Evolutionary conservation across 441 rosid species (phyloP), one percentile per base, ranked within the genome.

Genomic region (Metrosideros polymorpha): DNA sequence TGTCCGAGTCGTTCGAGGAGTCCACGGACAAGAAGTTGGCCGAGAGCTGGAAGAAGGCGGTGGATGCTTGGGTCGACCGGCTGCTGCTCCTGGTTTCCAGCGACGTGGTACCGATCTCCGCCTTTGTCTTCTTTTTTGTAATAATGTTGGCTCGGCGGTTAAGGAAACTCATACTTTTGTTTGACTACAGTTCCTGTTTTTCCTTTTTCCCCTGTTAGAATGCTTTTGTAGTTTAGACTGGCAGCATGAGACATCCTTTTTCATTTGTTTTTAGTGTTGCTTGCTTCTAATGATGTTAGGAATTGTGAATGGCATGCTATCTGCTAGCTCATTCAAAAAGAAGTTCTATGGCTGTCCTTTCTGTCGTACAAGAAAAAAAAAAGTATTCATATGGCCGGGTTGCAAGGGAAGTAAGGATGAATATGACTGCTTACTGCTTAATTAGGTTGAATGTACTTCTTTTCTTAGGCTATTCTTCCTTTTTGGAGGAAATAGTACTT

Each of bases 31-130:
- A 85, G 66, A 94, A 93, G 90, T 86, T 85, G 53, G 84, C 85
- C 5, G 85, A 89, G 55, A 89, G 88, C 75, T 95, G 95, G 92
- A 93, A 89, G 84, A 93, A 94, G 27, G 95, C 97, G 45, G 92
- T 96, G 35, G 94, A 95, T 87, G 97, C 92, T 19, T 98, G 98
- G 98, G 88, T 91, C 82, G 86, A 89, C 30, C 91, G 94, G 63
- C 86, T 96, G 84, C 3, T 91, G 25, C 57, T 86, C 17, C 90
- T 97, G 39, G 82, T 92, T 79, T 90, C 96, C 84, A 88, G 93
- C 53, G 85, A 92, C 77, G 90, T 91, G 95, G 98, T 95, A 92
- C 59, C 30, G 39, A 13, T 84, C 84, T 49, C 45, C 42, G 45
- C 43, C 42, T 30, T 30, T 52, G 84, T 52, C 55, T 47, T 35